Conservation (phyloP, 2,329 filamentous ascomycete species). For the Colletotrichum phormii region DNA sequence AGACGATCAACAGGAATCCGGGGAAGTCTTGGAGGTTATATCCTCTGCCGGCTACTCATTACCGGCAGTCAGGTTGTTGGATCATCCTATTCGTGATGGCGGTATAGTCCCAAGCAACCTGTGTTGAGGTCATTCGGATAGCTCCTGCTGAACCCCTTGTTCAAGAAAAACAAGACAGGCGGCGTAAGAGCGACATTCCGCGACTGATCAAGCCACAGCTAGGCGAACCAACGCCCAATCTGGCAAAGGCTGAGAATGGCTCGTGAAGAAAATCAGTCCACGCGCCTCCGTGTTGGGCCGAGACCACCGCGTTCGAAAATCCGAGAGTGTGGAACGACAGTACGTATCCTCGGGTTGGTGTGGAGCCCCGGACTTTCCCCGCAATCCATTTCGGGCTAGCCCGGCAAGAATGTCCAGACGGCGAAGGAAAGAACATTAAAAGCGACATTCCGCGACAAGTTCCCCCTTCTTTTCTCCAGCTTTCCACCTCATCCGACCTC, state of each 20-base stretch:
- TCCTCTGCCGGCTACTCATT: background rate
- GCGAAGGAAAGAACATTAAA: background rate
- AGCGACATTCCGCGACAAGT: constrained; percentile 41
- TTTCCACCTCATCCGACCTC: constrained; percentile 3
- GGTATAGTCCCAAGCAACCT: background rate
- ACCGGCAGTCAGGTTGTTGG: background rate
- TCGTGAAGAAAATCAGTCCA: constrained; percentile 15
- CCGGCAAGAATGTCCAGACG: too few relatives aligned
- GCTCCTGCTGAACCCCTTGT: background rate
- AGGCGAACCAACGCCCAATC: background rate
- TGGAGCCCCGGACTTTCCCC: constrained; percentile 11
- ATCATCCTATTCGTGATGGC: constrained; percentile 1
- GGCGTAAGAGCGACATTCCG: constrained; percentile 28
- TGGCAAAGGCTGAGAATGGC: background rate
- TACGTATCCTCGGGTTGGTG: background rate
- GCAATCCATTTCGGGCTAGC: constrained; percentile 13
- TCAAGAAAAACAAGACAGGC: background rate
- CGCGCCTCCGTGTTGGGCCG: constrained; percentile 3
- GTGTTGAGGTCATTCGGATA: constrained; percentile 7
- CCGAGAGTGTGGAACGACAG: background rate
- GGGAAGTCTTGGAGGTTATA: constrained; percentile 26
- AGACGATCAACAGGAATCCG: constrained; percentile 4
- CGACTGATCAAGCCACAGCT: background rate
- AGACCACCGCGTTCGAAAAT: background rate
- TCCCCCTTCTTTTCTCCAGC: constrained; percentile 2